phyloP scores from a whole-genome alignment of 371 early-diverging fungal genomes.

The Actinomortierella wolfii region DNA sequence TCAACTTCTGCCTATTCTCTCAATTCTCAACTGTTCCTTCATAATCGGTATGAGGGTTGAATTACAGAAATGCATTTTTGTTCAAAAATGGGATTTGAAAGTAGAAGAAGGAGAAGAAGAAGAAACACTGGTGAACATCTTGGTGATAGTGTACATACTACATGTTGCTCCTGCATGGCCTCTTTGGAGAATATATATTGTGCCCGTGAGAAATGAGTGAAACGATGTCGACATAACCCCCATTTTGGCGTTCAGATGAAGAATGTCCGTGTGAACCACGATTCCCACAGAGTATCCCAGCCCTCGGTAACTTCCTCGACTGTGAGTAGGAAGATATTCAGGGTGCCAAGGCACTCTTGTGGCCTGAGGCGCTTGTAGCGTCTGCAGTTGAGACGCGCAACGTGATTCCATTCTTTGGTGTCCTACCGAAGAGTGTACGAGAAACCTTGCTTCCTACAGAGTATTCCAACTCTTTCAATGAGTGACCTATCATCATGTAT shows the following conservation, averaged over 20 bases:
- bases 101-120: neutral
- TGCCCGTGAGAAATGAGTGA: neutral
- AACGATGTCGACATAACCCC: neutral
- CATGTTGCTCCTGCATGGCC: slow-evolving; percentile 1
- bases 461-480: too few relatives aligned
- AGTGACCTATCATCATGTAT: too few relatives aligned
- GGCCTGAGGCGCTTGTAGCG: too few relatives aligned
- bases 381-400: too few relatives aligned
- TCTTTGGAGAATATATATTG: slow-evolving; percentile 1
- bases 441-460: too few relatives aligned
- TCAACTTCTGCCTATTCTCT: slow-evolving; percentile 1
- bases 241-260: slow-evolving; percentile 1
- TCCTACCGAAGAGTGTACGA: too few relatives aligned
- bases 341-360: neutral
- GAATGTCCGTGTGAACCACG: slow-evolving; percentile 3
- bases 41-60: neutral
- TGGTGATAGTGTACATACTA: neutral
- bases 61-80: too few relatives aligned
- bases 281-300: neutral
- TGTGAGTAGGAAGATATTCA: neutral
- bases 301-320: neutral
- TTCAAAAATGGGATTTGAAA: too few relatives aligned
- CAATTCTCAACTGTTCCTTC: too few relatives aligned
- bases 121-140: neutral
- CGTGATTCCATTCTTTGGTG: too few relatives aligned